phyloP scores from a whole-genome alignment of 2,329 filamentous ascomycete genomes.

The Fusarium haematococcum region DNA sequence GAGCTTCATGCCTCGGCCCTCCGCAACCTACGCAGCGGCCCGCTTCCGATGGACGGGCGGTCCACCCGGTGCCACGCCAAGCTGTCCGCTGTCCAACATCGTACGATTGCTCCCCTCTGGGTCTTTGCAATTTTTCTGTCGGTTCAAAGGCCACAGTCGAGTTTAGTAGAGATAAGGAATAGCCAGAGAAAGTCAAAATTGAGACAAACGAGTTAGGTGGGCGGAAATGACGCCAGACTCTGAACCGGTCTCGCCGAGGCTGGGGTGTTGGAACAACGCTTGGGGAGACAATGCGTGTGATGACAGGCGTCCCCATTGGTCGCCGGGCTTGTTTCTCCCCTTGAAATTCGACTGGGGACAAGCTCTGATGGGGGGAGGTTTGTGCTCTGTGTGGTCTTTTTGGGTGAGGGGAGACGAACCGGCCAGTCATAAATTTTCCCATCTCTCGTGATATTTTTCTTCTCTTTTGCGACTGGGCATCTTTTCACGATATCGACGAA shows the following conservation, averaged over 20 bases:
- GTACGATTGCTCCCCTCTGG: conserved; percentile 37
- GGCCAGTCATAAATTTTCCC: conserved; percentile 7
- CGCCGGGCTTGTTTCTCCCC: not conserved
- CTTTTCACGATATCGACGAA: not conserved
- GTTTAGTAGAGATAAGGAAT: not conserved
- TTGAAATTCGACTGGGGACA: not conserved
- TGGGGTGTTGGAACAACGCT: not conserved
- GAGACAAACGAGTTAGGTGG: not conserved
- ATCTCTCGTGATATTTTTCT: conserved; percentile 28
- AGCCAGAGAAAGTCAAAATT: not conserved
- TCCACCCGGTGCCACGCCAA: conserved; percentile 40
- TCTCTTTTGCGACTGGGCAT: not conserved
- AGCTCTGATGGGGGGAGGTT: not conserved
- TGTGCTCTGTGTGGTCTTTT: not conserved
- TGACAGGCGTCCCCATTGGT: conserved; percentile 11
- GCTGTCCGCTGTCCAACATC: conserved; percentile 29
- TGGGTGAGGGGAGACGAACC: not conserved
- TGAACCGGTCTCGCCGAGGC: not conserved
- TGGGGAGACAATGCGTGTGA: not conserved
- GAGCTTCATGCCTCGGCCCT: conserved; percentile 12
- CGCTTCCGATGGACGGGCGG: conserved; percentile 42
- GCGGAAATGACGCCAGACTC: not conserved
- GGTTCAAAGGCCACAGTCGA: not conserved
- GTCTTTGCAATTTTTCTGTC: not conserved
- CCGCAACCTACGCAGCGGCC: conserved; percentile 33